A percentile compares a stretch with the other conserved stretches of the same genome.
Conservation (phyloP, 176 grass and related monocot genomes). For the Avena insularis region DNA sequence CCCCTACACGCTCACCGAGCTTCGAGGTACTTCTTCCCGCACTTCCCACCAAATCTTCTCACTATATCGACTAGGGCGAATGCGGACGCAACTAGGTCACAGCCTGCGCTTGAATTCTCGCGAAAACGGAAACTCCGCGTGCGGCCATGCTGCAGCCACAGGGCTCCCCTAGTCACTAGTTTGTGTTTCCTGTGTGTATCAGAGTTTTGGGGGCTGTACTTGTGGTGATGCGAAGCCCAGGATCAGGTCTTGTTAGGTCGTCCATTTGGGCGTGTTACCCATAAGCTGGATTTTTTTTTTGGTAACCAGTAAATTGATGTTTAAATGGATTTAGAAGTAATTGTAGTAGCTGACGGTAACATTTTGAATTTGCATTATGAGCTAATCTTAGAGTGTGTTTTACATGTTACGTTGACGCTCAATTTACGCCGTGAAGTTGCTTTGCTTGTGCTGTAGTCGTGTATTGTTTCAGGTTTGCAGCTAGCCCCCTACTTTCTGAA, state of each 20-base stretch:
- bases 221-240: neutral
- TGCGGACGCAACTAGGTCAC: neutral
- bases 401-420: neutral
- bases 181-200: neutral
- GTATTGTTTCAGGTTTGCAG: neutral
- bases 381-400: neutral
- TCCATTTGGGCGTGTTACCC: conserved; percentile 4
- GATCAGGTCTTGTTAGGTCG: neutral
- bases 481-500: neutral
- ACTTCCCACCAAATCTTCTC: neutral
- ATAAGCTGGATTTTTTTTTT: neutral
- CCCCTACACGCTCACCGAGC: conserved; percentile 77
- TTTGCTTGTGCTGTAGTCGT: neutral
- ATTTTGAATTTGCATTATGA: neutral
- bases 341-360: neutral
- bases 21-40: conserved; percentile 54
- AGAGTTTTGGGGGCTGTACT: neutral
- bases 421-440: neutral
- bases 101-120: neutral
- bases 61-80: neutral
- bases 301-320: neutral
- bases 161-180: neutral
- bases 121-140: neutral
- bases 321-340: neutral
- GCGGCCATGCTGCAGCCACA: neutral